Base-by-base conservation (phyloP, 163 green algal species). In the Picocystis sp. region DNA sequence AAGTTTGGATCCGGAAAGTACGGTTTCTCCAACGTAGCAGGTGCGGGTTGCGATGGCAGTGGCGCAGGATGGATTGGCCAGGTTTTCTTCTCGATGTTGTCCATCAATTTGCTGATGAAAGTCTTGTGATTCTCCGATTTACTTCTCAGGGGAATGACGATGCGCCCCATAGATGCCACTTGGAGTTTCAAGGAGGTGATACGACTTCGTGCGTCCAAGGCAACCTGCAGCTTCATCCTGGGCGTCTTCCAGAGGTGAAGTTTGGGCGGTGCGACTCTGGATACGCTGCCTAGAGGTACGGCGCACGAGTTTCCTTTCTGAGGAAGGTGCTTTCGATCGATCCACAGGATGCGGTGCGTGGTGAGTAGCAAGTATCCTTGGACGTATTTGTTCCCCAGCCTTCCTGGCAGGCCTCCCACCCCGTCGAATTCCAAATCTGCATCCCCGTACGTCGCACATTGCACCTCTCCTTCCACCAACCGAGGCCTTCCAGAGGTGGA, bases 301-400 rank as follows among this genome's bases (percentile, higher is more conserved):
- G 43, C 22, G 58, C 67, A 79, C 15, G 65, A 72, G 41, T 58
- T 52, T 24, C 68, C 66, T 41, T 55, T 15, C 0, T 11, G 12
- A 10, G 34, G 54, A 15, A 50, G 29, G 0, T 41, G 13, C 38
- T 45, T 44, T 15, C 53, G 48, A 15, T 80, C 58, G 0, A 85
- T 48, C 79, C 79, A 88, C 1, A 86, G 56, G 2, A 84, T 38
- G 9, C 76, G 61, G 33, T 81, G 75, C 15, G 52, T 80, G 23
- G 78, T 88, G 3, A 86, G 50, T 0, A 82, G 57, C 5, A 60
- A 66, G 45, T 75, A 74, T 10, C 78, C 79, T 34, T 58, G 57
- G 59, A 73, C 58, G 61, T 82, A 84, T 0, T 63, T 59, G 3
- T 78, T 61, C 1, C 56, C 56, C 10, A 60, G 53, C 15, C 53